Evolutionary conservation across 768 basidiomycete species (phyloP), one percentile per base, ranked within the genome.

Genomic region (Mycena albidolilacea): DNA sequence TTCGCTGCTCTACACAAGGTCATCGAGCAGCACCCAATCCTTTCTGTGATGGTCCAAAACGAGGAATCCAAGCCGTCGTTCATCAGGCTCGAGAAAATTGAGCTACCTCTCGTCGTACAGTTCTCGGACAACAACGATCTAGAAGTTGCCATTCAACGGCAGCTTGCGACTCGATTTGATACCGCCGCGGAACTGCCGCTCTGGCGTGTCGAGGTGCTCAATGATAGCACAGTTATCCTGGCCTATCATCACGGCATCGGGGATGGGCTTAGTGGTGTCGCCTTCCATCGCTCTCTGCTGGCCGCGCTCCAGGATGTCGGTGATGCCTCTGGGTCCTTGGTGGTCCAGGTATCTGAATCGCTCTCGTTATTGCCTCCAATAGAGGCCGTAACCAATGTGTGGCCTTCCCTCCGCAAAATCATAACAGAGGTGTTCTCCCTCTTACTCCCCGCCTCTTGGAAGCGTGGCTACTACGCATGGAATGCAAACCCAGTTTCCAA

Each of bases 181-280:
- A 77, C 79, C 0, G 44, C 60, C 23, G 70, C 74, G 2, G 71
- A 76, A n/a, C 55, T 78, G 6, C 85, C 84, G 2, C 78, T 86
- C 1, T 87, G 85, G 86, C 81, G 84, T 35, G 72, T 86, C 17
- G 65, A 78, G 15, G 80, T 87, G 7, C 71, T 83, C 19, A 72
- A 64, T 11, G 82, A 83, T 64, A 75, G 78, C 37, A 84, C 79
- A 0, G 79, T 86, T 43, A 61, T 81, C 10, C 82, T 85, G 54
- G 80, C 78, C 15, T 85, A 78, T 63, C 84, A 85, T 64, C 86
- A 87, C 70, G 73, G 74, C 64, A 82, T 86, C 50, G 84, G 83
- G 2, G 86, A 87, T 70, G 86, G 85, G 0, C 79, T 82, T 71
- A 85, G 84, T 62, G 82, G 84, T 1, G 74, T 83, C 41, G 81